A percentile compares a stretch with the other conserved stretches of the same genome.
These are phyloP conservation scores for Nicotiana sylvestris DNA, from an alignment of 257 asterid genomes.

Conservation along the genomic window DNA sequence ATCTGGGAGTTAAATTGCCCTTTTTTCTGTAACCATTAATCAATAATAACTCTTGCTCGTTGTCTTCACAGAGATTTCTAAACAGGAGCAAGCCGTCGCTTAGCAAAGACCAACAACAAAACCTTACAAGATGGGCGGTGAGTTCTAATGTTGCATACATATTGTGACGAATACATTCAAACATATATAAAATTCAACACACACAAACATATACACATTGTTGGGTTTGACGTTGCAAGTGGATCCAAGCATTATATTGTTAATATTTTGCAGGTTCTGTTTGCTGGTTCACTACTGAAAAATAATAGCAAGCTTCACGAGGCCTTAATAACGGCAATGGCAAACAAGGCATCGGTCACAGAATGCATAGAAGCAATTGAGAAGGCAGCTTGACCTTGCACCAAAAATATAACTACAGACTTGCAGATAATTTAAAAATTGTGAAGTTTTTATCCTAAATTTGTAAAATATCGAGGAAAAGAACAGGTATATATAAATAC, in stretches of 20 bases:
- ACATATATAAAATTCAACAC: not conserved
- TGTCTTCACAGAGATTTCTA: conserved; percentile 62
- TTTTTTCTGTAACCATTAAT: not conserved
- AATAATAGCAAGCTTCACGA: conserved; percentile 64
- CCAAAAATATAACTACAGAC: not conserved
- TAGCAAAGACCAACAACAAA: conserved; percentile 92
- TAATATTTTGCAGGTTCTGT: conserved; percentile 52
- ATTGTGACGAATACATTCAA: not conserved
- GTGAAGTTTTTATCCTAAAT: not conserved
- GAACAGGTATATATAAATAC: not conserved
- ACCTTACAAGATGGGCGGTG: conserved; percentile 99
- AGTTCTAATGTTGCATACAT: conserved; percentile 15
- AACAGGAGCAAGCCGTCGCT: conserved; percentile 83
- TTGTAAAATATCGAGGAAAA: not conserved
- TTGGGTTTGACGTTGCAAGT: not conserved
- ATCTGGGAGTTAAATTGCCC: not conserved
- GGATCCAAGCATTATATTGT: not conserved
- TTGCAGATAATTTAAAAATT: not conserved
- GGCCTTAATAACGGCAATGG: conserved; percentile 73
- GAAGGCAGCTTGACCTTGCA: conserved; percentile 34
- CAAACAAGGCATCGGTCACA: conserved; percentile 69
- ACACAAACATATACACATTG: not conserved
- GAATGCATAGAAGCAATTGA: conserved; percentile 95
- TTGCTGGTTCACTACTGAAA: conserved; percentile 79
- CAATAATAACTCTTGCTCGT: not conserved